Base-by-base conservation (phyloP, 768 basidiomycete genomes). In the Mrakia frigida region DNA sequence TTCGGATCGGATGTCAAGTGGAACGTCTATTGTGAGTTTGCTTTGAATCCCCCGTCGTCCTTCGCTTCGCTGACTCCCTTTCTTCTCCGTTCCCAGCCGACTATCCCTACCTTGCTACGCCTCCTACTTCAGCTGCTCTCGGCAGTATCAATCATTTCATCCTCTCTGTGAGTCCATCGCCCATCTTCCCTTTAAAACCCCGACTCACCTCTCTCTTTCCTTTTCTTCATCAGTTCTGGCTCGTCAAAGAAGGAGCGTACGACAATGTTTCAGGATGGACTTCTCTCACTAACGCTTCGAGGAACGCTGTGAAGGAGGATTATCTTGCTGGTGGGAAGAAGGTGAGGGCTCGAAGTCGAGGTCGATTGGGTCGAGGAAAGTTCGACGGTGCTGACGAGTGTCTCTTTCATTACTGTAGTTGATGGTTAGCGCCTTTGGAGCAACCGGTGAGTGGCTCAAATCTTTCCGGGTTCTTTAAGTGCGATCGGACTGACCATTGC, bases 91-190 rank as follows among this genome's bases (percentile, higher is more conserved):
- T 14, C 25, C 9, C 28, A 71, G 70, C 71, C 52, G 52, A 72
- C 39, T 72, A 72, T 28, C 71, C 71, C 21, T 35, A 56, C 71
- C 52, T 72, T 25, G 21, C 50, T 23, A 56, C 10, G 1, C 71
- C 71, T 31, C 71, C 71, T 3, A 56, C 53, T 2, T 53, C 71
- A 18, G 71, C 71, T 16, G 53, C 31, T 0, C 52, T 72, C 28
- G 71, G 71, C 28, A 41, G 39, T 21, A 72, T 72, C 71, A 72
- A 41, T 53, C 71, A 72, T 16, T 72, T 72, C 71, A 72, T 72
- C 50, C 71, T 72, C 59, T n/a, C 71, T 23, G 63, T 65, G 28
- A 46, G 43, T 9, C 43, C 56, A 6, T 65, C 37, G 60, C 28
- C 28, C 28, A 61, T 61, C n/a, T 61, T 59, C 28, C 28, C 6